Evolutionary conservation across 306 rosid species (phyloP).

Genomic region (Corylus avellana): DNA sequence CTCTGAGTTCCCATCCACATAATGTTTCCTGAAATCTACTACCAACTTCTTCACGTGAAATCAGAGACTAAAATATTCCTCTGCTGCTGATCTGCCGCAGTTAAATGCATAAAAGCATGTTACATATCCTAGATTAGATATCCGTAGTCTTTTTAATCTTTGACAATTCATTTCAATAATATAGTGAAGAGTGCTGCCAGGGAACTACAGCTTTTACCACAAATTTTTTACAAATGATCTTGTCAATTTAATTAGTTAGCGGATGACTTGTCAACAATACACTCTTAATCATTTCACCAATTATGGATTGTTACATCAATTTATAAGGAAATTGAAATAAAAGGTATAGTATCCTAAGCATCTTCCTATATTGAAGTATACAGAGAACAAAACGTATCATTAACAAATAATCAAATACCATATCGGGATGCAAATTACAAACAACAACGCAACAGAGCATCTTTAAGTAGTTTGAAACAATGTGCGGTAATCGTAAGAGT

Average conservation of each 20-base stretch:
- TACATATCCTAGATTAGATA: not conserved
- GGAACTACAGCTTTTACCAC: no score
- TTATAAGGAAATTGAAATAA: no score
- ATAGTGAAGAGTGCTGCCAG: not conserved
- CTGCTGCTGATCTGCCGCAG: not conserved
- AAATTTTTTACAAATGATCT: no score
- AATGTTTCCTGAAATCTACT: constrained; percentile 1
- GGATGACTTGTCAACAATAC: no score
- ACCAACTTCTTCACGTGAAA: constrained; percentile 6
- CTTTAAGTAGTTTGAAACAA: not conserved
- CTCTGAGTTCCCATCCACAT: constrained; percentile 48
- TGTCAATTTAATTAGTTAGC: no score
- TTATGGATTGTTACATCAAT: no score
- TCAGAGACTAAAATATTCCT: constrained; percentile 6
- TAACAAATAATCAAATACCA: not conserved
- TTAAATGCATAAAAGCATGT: not conserved
- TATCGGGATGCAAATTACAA: not conserved
- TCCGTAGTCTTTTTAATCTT: not conserved
- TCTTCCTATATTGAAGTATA: not conserved
- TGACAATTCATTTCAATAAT: not conserved
- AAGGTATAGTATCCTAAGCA: no score
- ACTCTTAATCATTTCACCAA: no score
- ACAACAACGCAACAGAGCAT: not conserved
- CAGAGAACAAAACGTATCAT: not conserved
- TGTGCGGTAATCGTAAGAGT: not conserved